A percentile compares a stretch with the other conserved stretches of the same genome.
phyloP scores from a whole-genome alignment of 306 rosid species.

The Inga leiocalycina region DNA sequence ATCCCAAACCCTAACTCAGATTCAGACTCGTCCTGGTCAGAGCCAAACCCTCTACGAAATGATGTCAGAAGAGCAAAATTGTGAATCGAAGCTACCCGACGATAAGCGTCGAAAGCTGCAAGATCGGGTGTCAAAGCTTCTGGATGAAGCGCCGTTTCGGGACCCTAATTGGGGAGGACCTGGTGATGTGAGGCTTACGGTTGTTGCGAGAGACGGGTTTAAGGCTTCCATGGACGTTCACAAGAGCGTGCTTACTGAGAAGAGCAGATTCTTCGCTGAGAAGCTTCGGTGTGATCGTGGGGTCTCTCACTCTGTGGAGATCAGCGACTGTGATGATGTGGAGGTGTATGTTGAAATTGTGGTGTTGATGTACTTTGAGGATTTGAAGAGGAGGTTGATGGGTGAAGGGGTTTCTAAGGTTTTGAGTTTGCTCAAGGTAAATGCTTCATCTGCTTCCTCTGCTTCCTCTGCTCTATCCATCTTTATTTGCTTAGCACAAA shows the following conservation, averaged over 20 bases:
- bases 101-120: constrained; percentile 53
- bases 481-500: neutral
- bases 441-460: constrained; percentile 1
- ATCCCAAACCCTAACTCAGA: constrained; percentile 24
- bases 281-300: constrained; percentile 56
- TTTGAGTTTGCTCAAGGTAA: constrained; percentile 85
- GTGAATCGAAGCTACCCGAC: constrained; percentile 47
- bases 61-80: constrained; percentile 66
- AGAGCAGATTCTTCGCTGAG: constrained; percentile 81
- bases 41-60: constrained; percentile 77
- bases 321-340: constrained; percentile 88
- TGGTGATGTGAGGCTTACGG: constrained; percentile 71
- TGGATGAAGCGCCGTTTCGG: constrained; percentile 54
- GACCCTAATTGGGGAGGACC: constrained; percentile 42
- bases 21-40: constrained; percentile 30
- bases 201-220: constrained; percentile 68
- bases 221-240: constrained; percentile 75
- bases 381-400: constrained; percentile 63
- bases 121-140: constrained; percentile 55
- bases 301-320: constrained; percentile 71
- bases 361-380: constrained; percentile 76
- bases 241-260: constrained; percentile 62
- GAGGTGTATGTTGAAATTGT: constrained; percentile 79
- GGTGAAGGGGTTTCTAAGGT: constrained; percentile 72
- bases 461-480: constrained; percentile 11